Evolutionary conservation across 1,139 yeast genomes (phyloP).

Genomic region (Scheffersomyces stambukii): DNA sequence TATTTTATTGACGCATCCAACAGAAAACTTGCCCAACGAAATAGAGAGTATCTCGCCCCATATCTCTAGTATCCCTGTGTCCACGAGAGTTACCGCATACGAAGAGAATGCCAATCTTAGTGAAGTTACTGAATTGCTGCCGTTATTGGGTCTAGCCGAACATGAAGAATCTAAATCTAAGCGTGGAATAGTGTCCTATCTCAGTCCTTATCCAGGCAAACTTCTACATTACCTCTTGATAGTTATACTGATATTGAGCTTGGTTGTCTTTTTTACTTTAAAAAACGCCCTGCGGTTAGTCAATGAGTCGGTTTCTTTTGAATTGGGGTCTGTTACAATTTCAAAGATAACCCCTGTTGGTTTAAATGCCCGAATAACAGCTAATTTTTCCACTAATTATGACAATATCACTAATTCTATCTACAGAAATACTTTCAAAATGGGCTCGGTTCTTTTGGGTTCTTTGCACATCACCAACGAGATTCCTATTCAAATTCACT

Average conservation of each 20-base stretch:
- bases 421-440: constrained; percentile 17
- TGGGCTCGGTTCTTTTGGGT: constrained; percentile 20
- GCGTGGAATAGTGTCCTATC: no score
- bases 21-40: no score
- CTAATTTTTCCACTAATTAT: constrained; percentile 23
- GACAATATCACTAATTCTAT: constrained; percentile 16
- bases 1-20: no score
- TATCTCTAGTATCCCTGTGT: no score
- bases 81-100: no score
- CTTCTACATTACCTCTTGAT: constrained; percentile 8
- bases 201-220: no score
- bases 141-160: no score
- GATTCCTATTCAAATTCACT: constrained; percentile 19
- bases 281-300: constrained; percentile 12
- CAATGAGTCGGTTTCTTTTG: constrained; percentile 16
- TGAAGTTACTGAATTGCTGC: no score
- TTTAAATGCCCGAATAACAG: constrained; percentile 20
- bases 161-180: no score
- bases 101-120: no score
- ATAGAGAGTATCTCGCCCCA: no score
- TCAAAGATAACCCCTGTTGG: constrained; percentile 21
- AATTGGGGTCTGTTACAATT: constrained; percentile 16
- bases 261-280: constrained; percentile 10
- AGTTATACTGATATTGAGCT: constrained; percentile 6
- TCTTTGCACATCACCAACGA: constrained; percentile 19